Percentiles rank a stretch among this genome's conserved stretches.
Evolutionary conservation across 345 rosid genomes (phyloP).

Genomic region (Raphanus sativus): DNA sequence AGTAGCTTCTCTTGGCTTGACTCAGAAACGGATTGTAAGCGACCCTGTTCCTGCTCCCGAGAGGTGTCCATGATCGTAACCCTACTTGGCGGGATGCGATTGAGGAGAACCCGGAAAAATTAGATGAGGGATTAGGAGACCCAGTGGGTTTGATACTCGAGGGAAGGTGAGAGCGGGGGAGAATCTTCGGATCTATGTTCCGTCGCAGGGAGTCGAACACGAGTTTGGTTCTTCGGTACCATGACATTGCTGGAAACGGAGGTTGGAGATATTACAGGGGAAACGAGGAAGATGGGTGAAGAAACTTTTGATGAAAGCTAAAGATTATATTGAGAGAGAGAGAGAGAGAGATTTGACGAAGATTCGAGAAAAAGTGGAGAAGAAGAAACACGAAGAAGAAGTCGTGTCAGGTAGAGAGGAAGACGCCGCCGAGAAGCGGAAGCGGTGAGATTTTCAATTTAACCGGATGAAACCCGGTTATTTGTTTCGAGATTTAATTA

Average conservation of each 20-base stretch:
- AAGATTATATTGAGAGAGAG: neutral
- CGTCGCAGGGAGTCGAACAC: slow-evolving; percentile 50
- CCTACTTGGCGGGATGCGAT: slow-evolving; percentile 37
- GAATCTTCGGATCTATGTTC: slow-evolving; percentile 38
- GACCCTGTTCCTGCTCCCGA: slow-evolving; percentile 17
- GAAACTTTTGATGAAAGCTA: neutral
- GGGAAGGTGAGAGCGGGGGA: slow-evolving; percentile 39
- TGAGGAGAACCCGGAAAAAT: slow-evolving; percentile 45
- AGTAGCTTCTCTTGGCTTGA: slow-evolving; percentile 56
- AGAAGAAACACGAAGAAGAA: neutral
- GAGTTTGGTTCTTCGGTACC: slow-evolving; percentile 50
- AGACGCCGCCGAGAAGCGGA: neutral
- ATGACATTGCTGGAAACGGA: slow-evolving; percentile 46
- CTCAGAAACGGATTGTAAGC: slow-evolving; percentile 31
- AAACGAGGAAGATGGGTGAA: neutral
- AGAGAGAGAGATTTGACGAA: neutral
- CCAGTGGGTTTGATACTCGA: slow-evolving; percentile 34
- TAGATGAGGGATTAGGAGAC: slow-evolving; percentile 38
- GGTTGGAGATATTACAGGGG: neutral
- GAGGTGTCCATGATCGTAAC: slow-evolving; percentile 20
- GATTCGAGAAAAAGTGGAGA: slow-evolving; percentile 20
- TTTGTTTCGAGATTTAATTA: neutral
- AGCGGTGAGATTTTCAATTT: neutral
- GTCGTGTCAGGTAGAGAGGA: neutral
- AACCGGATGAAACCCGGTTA: neutral